Evolutionary conservation across 2,329 filamentous ascomycete genomes (phyloP), one percentile per base, ranked within the genome.

Genomic region (Phyllosticta citriasiana): DNA sequence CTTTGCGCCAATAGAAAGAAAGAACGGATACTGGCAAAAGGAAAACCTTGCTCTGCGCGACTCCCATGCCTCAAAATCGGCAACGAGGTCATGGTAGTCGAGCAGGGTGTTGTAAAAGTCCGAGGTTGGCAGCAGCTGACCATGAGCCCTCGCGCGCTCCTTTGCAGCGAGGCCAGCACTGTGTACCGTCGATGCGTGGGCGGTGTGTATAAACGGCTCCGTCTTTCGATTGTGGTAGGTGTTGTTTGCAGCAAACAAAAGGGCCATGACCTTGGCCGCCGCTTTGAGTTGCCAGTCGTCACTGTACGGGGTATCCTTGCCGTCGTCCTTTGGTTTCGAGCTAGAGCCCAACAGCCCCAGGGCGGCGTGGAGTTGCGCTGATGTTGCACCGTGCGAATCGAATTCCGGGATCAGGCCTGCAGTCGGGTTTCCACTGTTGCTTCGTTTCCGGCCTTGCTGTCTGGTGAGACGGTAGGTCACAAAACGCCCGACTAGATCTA

Each of bases 231-330:
- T 59, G 24, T 66, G 54, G 35, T 62, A 60, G n/a, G 68, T 79
- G 63, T 87, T 88, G 73, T 96, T 97, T 26, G 91, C 91, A 1
- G 87, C 82, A 69, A 96, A 95, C 1, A 96, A 73, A 24, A 96
- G 73, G 9, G 88, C 85, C 79, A 96, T 87, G 2, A 95, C 84
- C 66, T 87, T 86, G 2, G 90, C 87, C 7, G 88, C 88, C 10
- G 89, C 89, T 71, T 85, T 88, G 61, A 96, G 84, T 72, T 96
- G 91, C 92, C 92, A 97, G 69, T 96, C 92, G 62, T 93, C 89
- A 22, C 82, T 80, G 70, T 94, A 95, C 27, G 51, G 26, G 27
- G 54, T 53, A n/a, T 57, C 59, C 27, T 50, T 54, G 52, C 53
- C 7, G 80, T 74, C 54, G 73, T 72, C 27, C 82, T 66, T 8